A percentile compares a stretch with the other conserved stretches of the same genome.
Conservation (phyloP, 176 grass and related monocot genomes). For the Tillandsia leiboldiana region DNA sequence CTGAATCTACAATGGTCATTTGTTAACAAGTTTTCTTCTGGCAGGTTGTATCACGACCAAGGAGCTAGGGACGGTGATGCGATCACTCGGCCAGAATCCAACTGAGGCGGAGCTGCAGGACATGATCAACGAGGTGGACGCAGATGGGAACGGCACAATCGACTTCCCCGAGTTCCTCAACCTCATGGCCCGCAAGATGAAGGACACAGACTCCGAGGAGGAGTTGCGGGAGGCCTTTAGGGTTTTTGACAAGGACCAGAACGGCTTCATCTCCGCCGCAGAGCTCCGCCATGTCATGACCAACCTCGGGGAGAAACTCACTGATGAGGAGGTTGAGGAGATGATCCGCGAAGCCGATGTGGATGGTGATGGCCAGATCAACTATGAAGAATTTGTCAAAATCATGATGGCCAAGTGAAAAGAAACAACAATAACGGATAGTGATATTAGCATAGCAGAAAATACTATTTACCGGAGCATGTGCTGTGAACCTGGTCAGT, state of each 20-base stretch:
- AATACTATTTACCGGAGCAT: too few species aligned
- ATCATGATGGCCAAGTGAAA: conserved; percentile 81
- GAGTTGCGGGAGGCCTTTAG: conserved; percentile 69
- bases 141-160: conserved; percentile 62
- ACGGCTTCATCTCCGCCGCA: conserved; percentile 64
- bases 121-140: conserved; percentile 72
- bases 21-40: background rate
- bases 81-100: conserved; percentile 63
- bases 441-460: too few species aligned
- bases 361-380: conserved; percentile 61
- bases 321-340: conserved; percentile 53
- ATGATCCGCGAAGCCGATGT: conserved; percentile 70
- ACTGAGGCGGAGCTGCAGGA: conserved; percentile 68
- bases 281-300: conserved; percentile 79
- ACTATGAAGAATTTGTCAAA: conserved; percentile 64
- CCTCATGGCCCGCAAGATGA: conserved; percentile 73
- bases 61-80: conserved; percentile 67
- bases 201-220: conserved; percentile 64
- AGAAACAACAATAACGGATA: background rate
- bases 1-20: background rate
- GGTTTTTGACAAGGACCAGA: conserved; percentile 68
- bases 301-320: conserved; percentile 66
- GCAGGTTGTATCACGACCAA: conserved; percentile 66
- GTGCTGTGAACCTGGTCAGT: too few species aligned
- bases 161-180: conserved; percentile 70